phyloP scores from a whole-genome alignment of 2,329 filamentous ascomycete genomes.

The Keithomyces neogunnii region DNA sequence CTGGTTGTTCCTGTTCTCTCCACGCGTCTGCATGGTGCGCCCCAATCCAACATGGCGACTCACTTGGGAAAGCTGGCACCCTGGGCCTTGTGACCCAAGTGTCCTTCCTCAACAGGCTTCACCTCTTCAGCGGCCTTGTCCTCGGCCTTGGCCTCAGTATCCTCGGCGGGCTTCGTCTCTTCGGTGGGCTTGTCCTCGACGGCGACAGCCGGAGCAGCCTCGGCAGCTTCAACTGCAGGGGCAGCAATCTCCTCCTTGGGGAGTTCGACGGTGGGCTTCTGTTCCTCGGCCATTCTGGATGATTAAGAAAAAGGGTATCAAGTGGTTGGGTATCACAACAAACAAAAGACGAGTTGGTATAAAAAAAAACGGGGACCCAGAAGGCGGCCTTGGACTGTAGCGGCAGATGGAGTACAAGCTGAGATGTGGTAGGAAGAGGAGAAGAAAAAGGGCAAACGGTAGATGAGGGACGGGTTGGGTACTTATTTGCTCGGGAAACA shows the following conservation, averaged over 20 bases:
- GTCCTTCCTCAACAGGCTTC: constrained; percentile 72
- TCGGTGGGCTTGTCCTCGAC: constrained; percentile 32
- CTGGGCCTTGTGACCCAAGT: constrained; percentile 82
- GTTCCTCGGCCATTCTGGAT: constrained; percentile 62
- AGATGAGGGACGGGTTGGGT: constrained; percentile 26
- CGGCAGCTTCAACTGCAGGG: constrained; percentile 18
- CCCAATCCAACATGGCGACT: constrained; percentile 25
- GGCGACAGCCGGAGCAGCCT: constrained; percentile 25
- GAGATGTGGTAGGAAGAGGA: constrained; percentile 23
- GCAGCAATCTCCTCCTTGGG: constrained; percentile 43
- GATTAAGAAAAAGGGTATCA: constrained; percentile 28
- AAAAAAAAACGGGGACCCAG: constrained; percentile 28
- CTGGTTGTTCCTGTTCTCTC: too few species aligned
- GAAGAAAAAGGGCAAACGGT: constrained; percentile 17
- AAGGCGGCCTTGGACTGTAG: constrained; percentile 20
- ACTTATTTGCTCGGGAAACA: constrained; percentile 29
- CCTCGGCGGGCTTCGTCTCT: constrained; percentile 25
- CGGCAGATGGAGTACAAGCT: constrained; percentile 19
- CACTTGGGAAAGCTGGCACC: constrained; percentile 81
- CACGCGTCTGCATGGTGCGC: neutral
- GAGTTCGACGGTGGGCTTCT: constrained; percentile 53
- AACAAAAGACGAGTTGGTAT: constrained; percentile 31
- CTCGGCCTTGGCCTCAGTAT: constrained; percentile 31
- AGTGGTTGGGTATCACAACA: constrained; percentile 44
- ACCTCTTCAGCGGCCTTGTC: constrained; percentile 39